phyloP scores from a whole-genome alignment of 495 filamentous ascomycete species.

The Xeromyces bisporus region DNA sequence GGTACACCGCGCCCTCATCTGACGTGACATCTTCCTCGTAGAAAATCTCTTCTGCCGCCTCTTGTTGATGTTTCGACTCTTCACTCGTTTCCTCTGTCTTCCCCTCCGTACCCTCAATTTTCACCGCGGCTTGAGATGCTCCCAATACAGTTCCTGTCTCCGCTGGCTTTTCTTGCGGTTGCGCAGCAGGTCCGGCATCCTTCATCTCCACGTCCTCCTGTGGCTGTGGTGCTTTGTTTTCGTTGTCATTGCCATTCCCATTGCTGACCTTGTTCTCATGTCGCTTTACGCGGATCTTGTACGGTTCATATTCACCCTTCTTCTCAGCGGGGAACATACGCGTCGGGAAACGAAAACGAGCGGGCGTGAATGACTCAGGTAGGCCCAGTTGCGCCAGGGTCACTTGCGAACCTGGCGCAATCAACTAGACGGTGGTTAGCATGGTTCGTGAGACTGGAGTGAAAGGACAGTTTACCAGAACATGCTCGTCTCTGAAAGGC shows the following conservation, averaged over 20 bases:
- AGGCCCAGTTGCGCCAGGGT: constrained; percentile 89
- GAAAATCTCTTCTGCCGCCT: constrained; percentile 30
- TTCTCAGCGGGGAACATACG: constrained; percentile 85
- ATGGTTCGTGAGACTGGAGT: background rate
- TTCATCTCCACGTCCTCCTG: constrained; percentile 36
- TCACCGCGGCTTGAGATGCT: constrained; percentile 5
- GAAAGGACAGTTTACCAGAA: constrained; percentile 34
- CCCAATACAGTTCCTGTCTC: constrained; percentile 3
- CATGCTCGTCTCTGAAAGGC: constrained; percentile 62
- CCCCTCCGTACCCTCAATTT: constrained; percentile 4
- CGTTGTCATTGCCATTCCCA: constrained; percentile 1
- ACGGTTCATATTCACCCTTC: constrained; percentile 65
- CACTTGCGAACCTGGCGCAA: constrained; percentile 85
- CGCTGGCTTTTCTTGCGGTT: constrained; percentile 2
- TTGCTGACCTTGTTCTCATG: constrained; percentile 33
- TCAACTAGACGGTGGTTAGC: constrained; percentile 37
- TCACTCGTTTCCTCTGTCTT: constrained; percentile 4
- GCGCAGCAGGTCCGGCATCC: constrained; percentile 6
- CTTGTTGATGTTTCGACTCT: constrained; percentile 7
- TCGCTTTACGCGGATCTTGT: constrained; percentile 55
- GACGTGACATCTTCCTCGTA: constrained; percentile 81
- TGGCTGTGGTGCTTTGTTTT: constrained; percentile 16
- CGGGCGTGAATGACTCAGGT: constrained; percentile 77
- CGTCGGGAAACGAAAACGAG: constrained; percentile 62
- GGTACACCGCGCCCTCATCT: constrained; percentile 77